Evolutionary conservation across 2,329 filamentous ascomycete genomes (phyloP), one percentile per base, ranked within the genome.

Genomic region (Cordyceps tenuipes): DNA sequence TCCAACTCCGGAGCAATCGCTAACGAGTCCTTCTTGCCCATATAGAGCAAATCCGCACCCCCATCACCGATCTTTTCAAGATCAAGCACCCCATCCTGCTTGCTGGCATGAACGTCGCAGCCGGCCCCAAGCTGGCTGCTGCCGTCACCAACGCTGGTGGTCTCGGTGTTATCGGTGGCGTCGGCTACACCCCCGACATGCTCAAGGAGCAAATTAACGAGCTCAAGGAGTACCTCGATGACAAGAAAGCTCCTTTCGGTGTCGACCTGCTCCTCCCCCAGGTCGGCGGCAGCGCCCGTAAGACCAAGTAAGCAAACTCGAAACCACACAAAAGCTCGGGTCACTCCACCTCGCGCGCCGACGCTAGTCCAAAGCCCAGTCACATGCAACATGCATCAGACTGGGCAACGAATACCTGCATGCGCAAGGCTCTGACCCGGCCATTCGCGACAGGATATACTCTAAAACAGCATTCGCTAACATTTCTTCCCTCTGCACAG

Each of bases 61-160:
- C 90, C 66, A 81, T 92, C 70, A 99, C 94, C 68, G 93, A 97
- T 83, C 89, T 97, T 65, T 89, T 99, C 78, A 90, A 91, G 82
- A 97, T 99, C 84, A 90, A 96, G 75, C 94, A 99, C 78, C 94
- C 94, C 62, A 81, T 99, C 72, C 80, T 99, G 70, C 87, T 99
- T 64, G 94, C 94, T 68, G 94, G 94, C 74, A 99, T 99, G 94
- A 97, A 99, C 82, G 94, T 97, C 64, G 94, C 94, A 61, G 94
- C 94, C 62, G 94, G 94, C 55, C 94, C 94, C 60, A 95, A 91
- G 82, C 87, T 99, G 70, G 94, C 94, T 57, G 94, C 94, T 39
- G 94, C 94, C 47, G 94, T 99, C 68, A 95, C 93, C 67, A 97
- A 99, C 76, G 94, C 94, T 57, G 94, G 94, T 67, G 94, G 94